Evolutionary conservation across 2,329 filamentous ascomycete genomes (phyloP).

Genomic region (Ascochyta viciae-villosae): DNA sequence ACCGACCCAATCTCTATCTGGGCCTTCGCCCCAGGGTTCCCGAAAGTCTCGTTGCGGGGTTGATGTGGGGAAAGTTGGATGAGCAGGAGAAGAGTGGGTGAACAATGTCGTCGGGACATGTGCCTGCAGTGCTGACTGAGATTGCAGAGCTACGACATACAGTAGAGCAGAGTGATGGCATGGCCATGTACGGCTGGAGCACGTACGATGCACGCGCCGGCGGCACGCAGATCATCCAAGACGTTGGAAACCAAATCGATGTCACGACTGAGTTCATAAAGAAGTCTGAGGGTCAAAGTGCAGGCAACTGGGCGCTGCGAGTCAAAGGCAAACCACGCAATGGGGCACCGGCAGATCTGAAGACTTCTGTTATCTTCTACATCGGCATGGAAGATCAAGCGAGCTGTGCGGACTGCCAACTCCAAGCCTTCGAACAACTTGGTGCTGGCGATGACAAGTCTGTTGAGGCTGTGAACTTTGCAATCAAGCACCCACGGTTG

Average conservation of each 20-base stretch:
- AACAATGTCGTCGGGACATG: background rate
- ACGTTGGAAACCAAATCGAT: conserved; percentile 83
- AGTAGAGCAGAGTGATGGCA: conserved; percentile 90
- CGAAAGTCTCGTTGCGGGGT: conserved; percentile 77
- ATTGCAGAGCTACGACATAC: conserved; percentile 76
- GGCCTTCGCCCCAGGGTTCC: conserved; percentile 82
- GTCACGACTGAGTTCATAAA: conserved; percentile 93
- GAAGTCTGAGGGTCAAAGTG: conserved; percentile 80
- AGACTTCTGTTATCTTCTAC: conserved; percentile 82
- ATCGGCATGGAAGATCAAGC: conserved; percentile 77
- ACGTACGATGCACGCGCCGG: conserved; percentile 88
- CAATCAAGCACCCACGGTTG: conserved; percentile 71
- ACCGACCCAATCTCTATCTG: conserved; percentile 92
- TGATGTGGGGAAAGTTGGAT: conserved; percentile 90
- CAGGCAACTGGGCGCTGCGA: conserved; percentile 87
- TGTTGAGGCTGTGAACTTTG: conserved; percentile 68
- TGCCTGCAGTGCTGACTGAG: conserved; percentile 12
- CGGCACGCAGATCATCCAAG: conserved; percentile 86
- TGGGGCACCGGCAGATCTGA: conserved; percentile 68
- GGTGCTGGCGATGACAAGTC: conserved; percentile 53
- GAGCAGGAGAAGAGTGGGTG: conserved; percentile 75
- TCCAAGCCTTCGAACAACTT: conserved; percentile 66
- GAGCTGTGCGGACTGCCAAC: conserved; percentile 48
- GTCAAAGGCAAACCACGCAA: conserved; percentile 79
- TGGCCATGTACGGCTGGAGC: conserved; percentile 96